Conservation (phyloP, 1,284 basidiomycete species). For the Apiotrichum akiyoshidainum region DNA sequence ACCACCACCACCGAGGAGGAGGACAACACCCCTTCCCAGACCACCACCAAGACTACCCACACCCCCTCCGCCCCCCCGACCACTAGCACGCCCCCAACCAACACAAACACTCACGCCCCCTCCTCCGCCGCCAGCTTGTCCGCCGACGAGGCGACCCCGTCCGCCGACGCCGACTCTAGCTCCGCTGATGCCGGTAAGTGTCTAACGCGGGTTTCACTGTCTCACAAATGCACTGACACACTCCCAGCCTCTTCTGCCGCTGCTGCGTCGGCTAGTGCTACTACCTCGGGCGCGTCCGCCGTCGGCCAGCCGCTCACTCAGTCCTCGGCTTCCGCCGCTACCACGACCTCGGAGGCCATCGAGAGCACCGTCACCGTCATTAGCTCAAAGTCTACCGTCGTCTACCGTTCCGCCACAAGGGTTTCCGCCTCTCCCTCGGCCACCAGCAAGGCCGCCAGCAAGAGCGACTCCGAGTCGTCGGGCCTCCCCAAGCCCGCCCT, state of each 20-base stretch:
- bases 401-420: slow-evolving; percentile 1
- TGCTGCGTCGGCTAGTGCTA: no score
- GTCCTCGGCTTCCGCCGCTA: not conserved
- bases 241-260: no score
- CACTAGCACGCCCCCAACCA: no score
- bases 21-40: no score
- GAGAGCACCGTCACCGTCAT: not conserved
- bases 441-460: slow-evolving; percentile 20
- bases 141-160: not conserved
- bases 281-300: no score
- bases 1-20: no score
- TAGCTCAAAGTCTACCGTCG: not conserved
- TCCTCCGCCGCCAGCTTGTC: not conserved
- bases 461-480: slow-evolving; percentile 18
- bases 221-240: no score
- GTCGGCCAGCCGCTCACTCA: no score
- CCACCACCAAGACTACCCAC: no score
- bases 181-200: no score
- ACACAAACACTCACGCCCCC: not conserved
- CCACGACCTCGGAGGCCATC: not conserved
- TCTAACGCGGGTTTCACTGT: no score
- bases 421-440: slow-evolving; percentile 7
- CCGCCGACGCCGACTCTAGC: not conserved
- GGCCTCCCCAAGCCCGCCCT: slow-evolving; percentile 58
- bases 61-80: no score